These are phyloP conservation scores for Hamiltosporidium tvaerminnensis DNA, from an alignment of 371 early-diverging fungal genomes.

Conservation along the genomic window DNA sequence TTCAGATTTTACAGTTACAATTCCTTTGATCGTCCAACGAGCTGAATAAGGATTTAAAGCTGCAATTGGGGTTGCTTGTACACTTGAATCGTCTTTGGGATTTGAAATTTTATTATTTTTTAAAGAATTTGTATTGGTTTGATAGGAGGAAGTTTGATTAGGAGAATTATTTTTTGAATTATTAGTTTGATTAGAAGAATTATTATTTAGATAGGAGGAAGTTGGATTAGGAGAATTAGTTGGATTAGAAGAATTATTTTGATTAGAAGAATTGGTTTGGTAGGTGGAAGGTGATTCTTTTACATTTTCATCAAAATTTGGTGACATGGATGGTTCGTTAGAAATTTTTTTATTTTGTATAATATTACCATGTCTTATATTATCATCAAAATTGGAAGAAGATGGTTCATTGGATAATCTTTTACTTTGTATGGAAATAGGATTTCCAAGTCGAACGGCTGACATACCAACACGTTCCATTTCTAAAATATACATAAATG, in stretches of 20 bases:
- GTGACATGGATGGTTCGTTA: too few species aligned
- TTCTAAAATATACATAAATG: slow-evolving; percentile 32
- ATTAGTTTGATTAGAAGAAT: background rate
- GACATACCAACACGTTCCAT: background rate
- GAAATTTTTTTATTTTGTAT: too few species aligned
- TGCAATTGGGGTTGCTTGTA: slow-evolving; percentile 21
- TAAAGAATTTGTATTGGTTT: background rate
- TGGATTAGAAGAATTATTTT: background rate
- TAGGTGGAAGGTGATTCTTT: too few species aligned
- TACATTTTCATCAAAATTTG: too few species aligned
- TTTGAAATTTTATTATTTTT: slow-evolving; percentile 9
- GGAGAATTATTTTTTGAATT: background rate
- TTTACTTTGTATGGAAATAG: slow-evolving; percentile 11
- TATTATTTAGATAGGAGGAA: background rate
- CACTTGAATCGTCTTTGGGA: background rate
- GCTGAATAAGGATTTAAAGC: slow-evolving; percentile 42
- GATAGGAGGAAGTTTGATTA: background rate
- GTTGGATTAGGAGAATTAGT: background rate
- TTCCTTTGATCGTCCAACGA: slow-evolving; percentile 38
- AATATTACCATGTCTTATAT: too few species aligned
- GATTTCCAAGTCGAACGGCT: slow-evolving; percentile 23
- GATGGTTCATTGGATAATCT: background rate
- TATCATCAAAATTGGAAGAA: too few species aligned
- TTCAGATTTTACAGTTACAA: slow-evolving; percentile 39
- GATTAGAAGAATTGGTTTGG: too few species aligned